These are phyloP conservation scores for Hemileccinum rubropunctum DNA, from an alignment of 768 basidiomycete genomes.

Conservation along the genomic window DNA sequence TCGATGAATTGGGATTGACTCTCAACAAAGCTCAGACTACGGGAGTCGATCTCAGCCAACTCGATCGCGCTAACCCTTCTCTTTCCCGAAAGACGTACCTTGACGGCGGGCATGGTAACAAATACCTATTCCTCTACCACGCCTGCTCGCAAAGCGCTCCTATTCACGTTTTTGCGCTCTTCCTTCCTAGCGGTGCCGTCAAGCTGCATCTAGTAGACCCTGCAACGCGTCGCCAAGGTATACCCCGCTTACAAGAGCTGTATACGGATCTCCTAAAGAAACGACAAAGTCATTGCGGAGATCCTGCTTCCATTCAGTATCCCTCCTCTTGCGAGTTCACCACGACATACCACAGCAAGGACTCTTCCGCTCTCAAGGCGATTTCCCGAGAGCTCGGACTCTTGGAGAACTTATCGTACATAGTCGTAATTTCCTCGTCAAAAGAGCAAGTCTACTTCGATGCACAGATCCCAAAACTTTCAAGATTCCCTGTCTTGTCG, in stretches of 20 bases:
- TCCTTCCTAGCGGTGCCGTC: slow-evolving; percentile 66
- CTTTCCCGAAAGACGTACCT: slow-evolving; percentile 70
- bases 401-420: slow-evolving; percentile 68
- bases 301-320: slow-evolving; percentile 58
- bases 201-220: slow-evolving; percentile 90
- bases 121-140: slow-evolving; percentile 89
- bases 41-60: slow-evolving; percentile 81
- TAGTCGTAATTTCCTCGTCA: slow-evolving; percentile 79
- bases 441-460: slow-evolving; percentile 87
- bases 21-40: slow-evolving; percentile 78
- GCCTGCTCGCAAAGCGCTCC: slow-evolving; percentile 68
- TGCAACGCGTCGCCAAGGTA: slow-evolving; percentile 79
- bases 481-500: slow-evolving; percentile 83
- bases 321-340: slow-evolving; percentile 57
- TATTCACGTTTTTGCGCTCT: slow-evolving; percentile 86
- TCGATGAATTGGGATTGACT: slow-evolving; percentile 63
- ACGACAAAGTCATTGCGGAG: slow-evolving; percentile 39
- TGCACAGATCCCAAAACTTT: slow-evolving; percentile 59
- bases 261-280: slow-evolving; percentile 66
- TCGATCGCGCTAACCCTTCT: slow-evolving; percentile 60
- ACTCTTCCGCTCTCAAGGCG: slow-evolving; percentile 77
- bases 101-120: slow-evolving; percentile 61
- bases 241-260: slow-evolving; percentile 70
- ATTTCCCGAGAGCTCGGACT: slow-evolving; percentile 84
- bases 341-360: slow-evolving; percentile 75